Percentiles rank a stretch among this genome's conserved stretches.
Evolutionary conservation across 768 basidiomycete genomes (phyloP).

Genomic region (Podaxis mareebaensis): DNA sequence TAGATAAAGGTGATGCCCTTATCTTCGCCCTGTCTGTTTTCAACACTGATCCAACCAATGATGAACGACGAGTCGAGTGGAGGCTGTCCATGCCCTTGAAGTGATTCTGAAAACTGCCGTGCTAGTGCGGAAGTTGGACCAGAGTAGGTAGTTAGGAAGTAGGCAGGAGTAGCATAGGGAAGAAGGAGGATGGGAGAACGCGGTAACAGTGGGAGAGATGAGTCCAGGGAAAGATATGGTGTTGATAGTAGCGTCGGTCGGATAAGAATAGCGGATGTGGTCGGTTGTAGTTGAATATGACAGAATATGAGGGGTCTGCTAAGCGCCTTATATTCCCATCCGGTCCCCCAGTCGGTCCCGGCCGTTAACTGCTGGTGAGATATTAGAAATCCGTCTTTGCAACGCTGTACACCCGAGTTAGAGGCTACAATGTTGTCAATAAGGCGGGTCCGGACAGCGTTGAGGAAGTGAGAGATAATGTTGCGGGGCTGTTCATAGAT

Average conservation of each 20-base stretch:
- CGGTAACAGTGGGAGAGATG: slow-evolving; percentile 43
- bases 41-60: slow-evolving; percentile 73
- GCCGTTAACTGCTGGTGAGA: slow-evolving; percentile 23
- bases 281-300: slow-evolving; percentile 56
- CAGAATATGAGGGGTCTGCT: slow-evolving; percentile 63
- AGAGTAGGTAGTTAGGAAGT: slow-evolving; percentile 67
- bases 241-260: slow-evolving; percentile 63
- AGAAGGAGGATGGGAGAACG: slow-evolving; percentile 72
- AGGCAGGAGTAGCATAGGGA: slow-evolving; percentile 72
- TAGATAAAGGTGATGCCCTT: slow-evolving; percentile 78
- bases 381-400: slow-evolving; percentile 67
- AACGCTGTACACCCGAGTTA: slow-evolving; percentile 37
- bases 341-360: slow-evolving; percentile 55
- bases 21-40: slow-evolving; percentile 79
- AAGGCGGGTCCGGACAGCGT: slow-evolving; percentile 57
- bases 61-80: slow-evolving; percentile 39
- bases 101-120: slow-evolving; percentile 62
- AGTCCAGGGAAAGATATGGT: slow-evolving; percentile 52
- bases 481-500: slow-evolving; percentile 22
- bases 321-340: slow-evolving; percentile 58
- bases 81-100: slow-evolving; percentile 56
- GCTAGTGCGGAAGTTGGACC: slow-evolving; percentile 65
- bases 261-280: slow-evolving; percentile 47
- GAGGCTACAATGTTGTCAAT: slow-evolving; percentile 56
- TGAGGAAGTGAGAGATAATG: slow-evolving; percentile 53